phyloP scores from a whole-genome alignment of 1,284 basidiomycete species.

The Heterobasidion annosum region DNA sequence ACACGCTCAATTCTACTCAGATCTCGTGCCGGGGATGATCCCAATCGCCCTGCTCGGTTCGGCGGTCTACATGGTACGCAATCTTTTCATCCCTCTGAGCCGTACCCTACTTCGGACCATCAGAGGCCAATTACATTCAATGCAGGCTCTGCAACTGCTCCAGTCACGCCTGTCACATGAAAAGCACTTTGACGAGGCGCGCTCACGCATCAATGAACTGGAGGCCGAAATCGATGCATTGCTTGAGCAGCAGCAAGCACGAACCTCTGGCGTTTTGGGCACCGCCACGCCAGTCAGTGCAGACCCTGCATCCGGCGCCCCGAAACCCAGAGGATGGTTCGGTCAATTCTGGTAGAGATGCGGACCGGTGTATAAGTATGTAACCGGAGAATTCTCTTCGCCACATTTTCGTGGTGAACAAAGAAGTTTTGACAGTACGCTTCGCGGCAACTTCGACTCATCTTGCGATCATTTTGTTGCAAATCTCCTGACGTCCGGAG shows the following conservation, averaged over 20 bases:
- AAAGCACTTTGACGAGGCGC: constrained; percentile 56
- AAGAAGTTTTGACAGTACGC: background rate
- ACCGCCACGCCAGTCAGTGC: background rate
- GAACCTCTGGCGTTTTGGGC: background rate
- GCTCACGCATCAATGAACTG: constrained; percentile 37
- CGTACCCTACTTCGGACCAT: background rate
- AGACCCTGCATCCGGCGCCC: background rate
- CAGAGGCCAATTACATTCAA: background rate
- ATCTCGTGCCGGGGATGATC: constrained; percentile 65
- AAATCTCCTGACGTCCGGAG: background rate
- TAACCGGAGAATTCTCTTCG: background rate
- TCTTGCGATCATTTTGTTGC: background rate
- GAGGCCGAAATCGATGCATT: constrained; percentile 50
- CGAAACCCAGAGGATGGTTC: constrained; percentile 4
- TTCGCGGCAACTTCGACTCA: background rate
- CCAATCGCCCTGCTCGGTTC: constrained; percentile 69
- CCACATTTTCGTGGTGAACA: background rate
- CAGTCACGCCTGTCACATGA: constrained; percentile 60
- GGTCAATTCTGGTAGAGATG: constrained; percentile 2
- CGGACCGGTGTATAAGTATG: background rate
- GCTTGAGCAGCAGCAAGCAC: constrained; percentile 1
- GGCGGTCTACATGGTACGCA: constrained; percentile 61
- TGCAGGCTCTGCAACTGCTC: constrained; percentile 53
- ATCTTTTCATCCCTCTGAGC: constrained; percentile 1
- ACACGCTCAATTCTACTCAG: constrained; percentile 58